Conservation (phyloP, 2,329 filamentous ascomycete species). For the Talaromyces sp. region DNA sequence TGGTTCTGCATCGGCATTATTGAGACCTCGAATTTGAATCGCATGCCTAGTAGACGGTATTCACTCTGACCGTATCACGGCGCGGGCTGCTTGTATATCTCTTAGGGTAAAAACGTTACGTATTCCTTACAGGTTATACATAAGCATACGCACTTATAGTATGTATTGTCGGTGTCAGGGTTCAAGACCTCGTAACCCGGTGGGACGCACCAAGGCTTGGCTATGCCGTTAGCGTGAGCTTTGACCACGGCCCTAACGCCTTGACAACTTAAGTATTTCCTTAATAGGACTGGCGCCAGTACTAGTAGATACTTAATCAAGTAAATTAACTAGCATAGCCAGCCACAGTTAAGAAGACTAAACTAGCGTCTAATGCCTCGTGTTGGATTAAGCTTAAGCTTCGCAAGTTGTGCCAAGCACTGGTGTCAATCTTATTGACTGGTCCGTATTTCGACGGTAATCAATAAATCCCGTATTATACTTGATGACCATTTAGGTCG, state of each 20-base stretch:
- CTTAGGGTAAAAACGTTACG: not conserved
- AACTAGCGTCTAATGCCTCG: conserved; percentile 29
- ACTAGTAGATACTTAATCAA: not conserved
- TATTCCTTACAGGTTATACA: not conserved
- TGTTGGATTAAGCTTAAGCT: conserved; percentile 47
- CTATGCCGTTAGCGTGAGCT: conserved; percentile 4
- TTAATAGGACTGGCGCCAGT: not conserved
- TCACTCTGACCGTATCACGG: not conserved
- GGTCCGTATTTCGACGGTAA: not conserved
- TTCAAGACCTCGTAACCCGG: not conserved
- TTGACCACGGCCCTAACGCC: conserved; percentile 5
- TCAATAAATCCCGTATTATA: not conserved
- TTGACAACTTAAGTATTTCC: not conserved
- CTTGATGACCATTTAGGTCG: not conserved
- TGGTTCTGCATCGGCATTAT: not conserved
- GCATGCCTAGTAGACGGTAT: not conserved
- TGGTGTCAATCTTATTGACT: conserved; percentile 16
- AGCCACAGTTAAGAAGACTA: not conserved
- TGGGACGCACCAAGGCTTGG: not conserved
- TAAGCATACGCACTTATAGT: not conserved
- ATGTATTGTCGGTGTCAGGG: not conserved
- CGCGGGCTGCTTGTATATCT: not conserved
- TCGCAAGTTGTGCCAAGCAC: conserved; percentile 22
- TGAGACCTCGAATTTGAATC: not conserved
- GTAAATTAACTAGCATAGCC: not conserved